Evolutionary conservation across 768 basidiomycete genomes (phyloP).

Genomic region (Lentinula sp.): DNA sequence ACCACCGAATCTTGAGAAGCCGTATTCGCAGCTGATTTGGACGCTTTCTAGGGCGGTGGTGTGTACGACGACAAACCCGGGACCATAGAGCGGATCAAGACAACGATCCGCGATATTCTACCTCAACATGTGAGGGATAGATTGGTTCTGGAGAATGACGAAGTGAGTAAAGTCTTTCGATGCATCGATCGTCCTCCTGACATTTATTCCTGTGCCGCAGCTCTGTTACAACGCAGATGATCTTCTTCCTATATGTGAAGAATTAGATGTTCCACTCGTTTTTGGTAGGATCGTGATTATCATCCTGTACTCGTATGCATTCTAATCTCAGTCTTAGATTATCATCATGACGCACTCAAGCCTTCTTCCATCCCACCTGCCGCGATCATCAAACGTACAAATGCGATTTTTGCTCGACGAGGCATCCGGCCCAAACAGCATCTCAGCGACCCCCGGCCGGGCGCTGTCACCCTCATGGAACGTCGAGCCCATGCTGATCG

Average conservation of each 20-base stretch:
- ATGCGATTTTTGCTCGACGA: slow-evolving; percentile 65
- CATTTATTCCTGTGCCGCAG: slow-evolving; percentile 16
- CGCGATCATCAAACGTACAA: slow-evolving; percentile 69
- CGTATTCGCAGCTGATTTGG: neutral
- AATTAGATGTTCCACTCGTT: slow-evolving; percentile 70
- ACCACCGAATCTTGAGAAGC: neutral
- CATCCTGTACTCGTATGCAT: slow-evolving; percentile 24
- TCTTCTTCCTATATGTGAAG: slow-evolving; percentile 79
- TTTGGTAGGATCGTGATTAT: slow-evolving; percentile 32
- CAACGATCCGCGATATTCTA: slow-evolving; percentile 55
- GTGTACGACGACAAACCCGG: slow-evolving; percentile 75
- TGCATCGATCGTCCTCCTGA: neutral
- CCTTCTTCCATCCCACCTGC: slow-evolving; percentile 54
- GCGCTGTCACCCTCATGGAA: slow-evolving; percentile 81
- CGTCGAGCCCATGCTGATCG: slow-evolving; percentile 82
- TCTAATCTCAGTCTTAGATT: slow-evolving; percentile 38
- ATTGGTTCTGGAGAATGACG: slow-evolving; percentile 91
- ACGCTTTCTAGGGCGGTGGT: slow-evolving; percentile 57
- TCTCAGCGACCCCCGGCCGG: slow-evolving; percentile 83
- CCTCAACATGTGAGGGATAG: slow-evolving; percentile 61
- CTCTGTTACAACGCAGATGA: slow-evolving; percentile 89
- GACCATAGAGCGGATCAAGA: slow-evolving; percentile 68
- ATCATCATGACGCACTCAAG: slow-evolving; percentile 77
- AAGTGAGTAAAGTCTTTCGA: slow-evolving; percentile 41
- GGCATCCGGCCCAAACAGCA: slow-evolving; percentile 91